Base-by-base conservation (phyloP, 2,329 filamentous ascomycete species). In the Aspergillus chevalieri region DNA sequence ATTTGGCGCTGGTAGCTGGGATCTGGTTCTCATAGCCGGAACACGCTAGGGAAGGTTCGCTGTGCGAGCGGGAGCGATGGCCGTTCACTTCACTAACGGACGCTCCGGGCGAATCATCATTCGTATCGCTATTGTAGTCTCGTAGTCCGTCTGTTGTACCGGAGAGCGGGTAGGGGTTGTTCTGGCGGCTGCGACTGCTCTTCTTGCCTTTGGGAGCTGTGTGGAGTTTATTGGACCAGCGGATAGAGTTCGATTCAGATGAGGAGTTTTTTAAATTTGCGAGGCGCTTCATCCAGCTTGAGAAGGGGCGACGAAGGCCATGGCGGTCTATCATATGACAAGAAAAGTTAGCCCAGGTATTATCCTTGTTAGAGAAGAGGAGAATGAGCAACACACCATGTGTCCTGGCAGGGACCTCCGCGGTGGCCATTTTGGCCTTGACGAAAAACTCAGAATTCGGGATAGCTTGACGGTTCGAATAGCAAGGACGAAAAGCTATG, bases 261-360 rank as follows among this genome's bases (percentile, higher is more conserved):
- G 84, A 86, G 4, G 84, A 84, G 49, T 75, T 78, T 70, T 95
- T 96, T 72, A 95, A 85, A 67, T 86, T 92, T 53, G 90, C 85
- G 50, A 97, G 81, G 64, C 91, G 91, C 78, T 91, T 95, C 77
- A 98, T 89, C 87, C 92, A 94, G 58, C 85, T 88, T 43, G 91
- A 82, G 66, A 97, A 97, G 21, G 91, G 92, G 56, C 88, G 84
- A 60, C 90, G 85, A 57, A 89, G 86, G 60, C 80, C 81, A 64
- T 84, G 78, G 58, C 83, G 81, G 68, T 90, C 86, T 90, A 71
- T 59, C 54, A 71, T 50, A 58, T 51, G 52, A 44, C 28, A 33
- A 43, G 15, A 26, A 28, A 34, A 14, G 39, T 52, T 33, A 53
- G 43, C 17, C 30, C 26, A 30, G 24, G 26, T 15, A 36, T 34